Conservation (phyloP, 495 filamentous ascomycete genomes). For the Eremomyces bilateralis region DNA sequence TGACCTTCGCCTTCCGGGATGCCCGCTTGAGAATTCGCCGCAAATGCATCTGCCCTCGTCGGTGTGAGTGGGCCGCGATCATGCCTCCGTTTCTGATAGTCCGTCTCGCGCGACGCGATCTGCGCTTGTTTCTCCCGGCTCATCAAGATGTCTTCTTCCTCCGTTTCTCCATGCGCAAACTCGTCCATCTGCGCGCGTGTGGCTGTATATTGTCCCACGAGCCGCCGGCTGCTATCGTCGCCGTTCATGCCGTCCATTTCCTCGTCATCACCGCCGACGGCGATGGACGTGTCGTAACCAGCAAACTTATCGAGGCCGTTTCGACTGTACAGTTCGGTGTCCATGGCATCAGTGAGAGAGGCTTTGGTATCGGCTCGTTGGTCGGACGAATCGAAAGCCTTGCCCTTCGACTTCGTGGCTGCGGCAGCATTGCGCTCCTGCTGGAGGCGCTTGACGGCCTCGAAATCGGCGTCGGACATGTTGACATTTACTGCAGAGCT, state of each 20-base stretch:
- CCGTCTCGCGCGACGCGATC: conserved; percentile 81
- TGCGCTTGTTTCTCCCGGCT: conserved; percentile 73
- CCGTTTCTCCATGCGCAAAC: conserved; percentile 64
- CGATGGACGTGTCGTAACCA: conserved; percentile 78
- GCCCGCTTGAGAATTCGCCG: conserved; percentile 47
- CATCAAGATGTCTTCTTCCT: conserved; percentile 77
- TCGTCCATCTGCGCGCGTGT: conserved; percentile 81
- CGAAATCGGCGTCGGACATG: conserved; percentile 61
- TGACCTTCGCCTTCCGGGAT: conserved; percentile 38
- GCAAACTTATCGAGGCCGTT: conserved; percentile 63
- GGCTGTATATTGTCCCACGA: conserved; percentile 95
- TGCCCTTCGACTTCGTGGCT: conserved; percentile 65
- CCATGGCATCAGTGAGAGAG: conserved; percentile 84
- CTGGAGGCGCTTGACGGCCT: conserved; percentile 61
- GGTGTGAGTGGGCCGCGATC: conserved; percentile 64
- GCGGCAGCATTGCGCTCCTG: conserved; percentile 79
- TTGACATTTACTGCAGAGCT: conserved; percentile 7
- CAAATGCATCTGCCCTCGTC: conserved; percentile 74
- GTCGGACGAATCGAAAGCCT: conserved; percentile 63
- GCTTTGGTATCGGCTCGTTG: conserved; percentile 92
- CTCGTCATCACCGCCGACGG: conserved; percentile 55
- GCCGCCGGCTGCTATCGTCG: conserved; percentile 40
- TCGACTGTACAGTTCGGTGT: conserved; percentile 78
- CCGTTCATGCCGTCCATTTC: conserved; percentile 58
- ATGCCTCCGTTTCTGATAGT: conserved; percentile 91